phyloP scores from a whole-genome alignment of 1,284 basidiomycete species.

The Stygiomarasmius scandens region DNA sequence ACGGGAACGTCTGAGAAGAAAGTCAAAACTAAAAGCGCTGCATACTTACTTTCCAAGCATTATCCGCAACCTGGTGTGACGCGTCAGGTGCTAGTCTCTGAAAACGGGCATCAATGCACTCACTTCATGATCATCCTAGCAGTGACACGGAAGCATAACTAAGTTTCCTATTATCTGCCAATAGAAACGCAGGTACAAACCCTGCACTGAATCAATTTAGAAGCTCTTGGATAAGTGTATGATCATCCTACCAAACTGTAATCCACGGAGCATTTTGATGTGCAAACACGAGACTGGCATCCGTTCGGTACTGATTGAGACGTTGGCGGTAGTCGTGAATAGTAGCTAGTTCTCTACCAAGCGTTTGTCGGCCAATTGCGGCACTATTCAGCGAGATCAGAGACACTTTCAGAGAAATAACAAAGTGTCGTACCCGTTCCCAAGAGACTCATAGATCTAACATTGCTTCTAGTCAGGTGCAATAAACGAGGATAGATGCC shows the following conservation, averaged over 20 bases:
- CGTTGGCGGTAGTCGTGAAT: conserved; percentile 66
- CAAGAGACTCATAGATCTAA: conserved; percentile 57
- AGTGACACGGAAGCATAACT: not conserved
- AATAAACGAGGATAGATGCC: not conserved
- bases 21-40: not conserved
- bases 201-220: not conserved
- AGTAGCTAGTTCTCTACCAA: conserved; percentile 61
- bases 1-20: not conserved
- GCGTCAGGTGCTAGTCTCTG: not conserved
- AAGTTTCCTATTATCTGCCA: not conserved
- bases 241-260: conserved; percentile 50
- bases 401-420: not conserved
- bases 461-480: not conserved
- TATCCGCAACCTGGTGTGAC: conserved; percentile 53
- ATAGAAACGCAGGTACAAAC: not conserved
- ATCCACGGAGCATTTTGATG: conserved; percentile 62
- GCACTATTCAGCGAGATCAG: conserved; percentile 32
- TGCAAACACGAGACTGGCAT: conserved; percentile 49
- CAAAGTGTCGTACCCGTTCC: conserved; percentile 39
- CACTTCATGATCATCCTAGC: conserved; percentile 62
- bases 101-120: not conserved
- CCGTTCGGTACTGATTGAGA: conserved; percentile 62
- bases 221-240: not conserved
- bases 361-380: conserved; percentile 47
- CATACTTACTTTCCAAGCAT: conserved; percentile 54